Conservation (phyloP, 441 rosid genomes). For the Cnidoscolus chayamansa region DNA sequence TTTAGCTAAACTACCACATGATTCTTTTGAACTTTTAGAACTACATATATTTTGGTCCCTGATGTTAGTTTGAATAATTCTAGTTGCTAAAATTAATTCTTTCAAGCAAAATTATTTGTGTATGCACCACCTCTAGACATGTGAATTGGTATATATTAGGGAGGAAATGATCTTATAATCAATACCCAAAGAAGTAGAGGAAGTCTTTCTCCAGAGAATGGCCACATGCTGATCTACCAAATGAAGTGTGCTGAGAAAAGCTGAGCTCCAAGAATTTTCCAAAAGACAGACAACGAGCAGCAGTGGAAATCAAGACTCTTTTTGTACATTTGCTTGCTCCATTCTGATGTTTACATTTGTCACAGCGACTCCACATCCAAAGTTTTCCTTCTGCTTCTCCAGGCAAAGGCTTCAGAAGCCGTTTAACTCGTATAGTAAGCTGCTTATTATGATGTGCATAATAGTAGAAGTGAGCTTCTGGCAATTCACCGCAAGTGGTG, state of each 20-base stretch:
- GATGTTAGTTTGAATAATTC: no score
- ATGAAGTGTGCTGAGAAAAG: constrained; percentile 53
- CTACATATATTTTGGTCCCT: no score
- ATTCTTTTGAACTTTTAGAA: no score
- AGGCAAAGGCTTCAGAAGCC: constrained; percentile 48
- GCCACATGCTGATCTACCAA: constrained; percentile 61
- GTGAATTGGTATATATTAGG: no score
- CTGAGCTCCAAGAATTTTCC: constrained; percentile 97
- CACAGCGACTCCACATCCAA: constrained; percentile 98
- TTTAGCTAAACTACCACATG: neutral
- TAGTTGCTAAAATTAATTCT: neutral
- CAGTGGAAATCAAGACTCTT: constrained; percentile 71
- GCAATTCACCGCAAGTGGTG: constrained; percentile 54
- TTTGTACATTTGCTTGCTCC: constrained; percentile 57
- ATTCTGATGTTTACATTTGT: constrained; percentile 61
- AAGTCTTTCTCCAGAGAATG: constrained; percentile 77
- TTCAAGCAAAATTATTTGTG: neutral
- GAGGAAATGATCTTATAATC: neutral
- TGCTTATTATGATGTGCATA: constrained; percentile 85
- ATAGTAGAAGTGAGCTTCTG: constrained; percentile 77
- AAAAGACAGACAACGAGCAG: constrained; percentile 77
- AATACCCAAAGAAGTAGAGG: constrained; percentile 94
- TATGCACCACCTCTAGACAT: neutral
- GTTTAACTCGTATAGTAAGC: constrained; percentile 69
- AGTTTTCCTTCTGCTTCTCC: constrained; percentile 78